These are phyloP conservation scores for Aspergillus bombycis DNA, from an alignment of 2,329 filamentous ascomycete species.

Conservation along the genomic window DNA sequence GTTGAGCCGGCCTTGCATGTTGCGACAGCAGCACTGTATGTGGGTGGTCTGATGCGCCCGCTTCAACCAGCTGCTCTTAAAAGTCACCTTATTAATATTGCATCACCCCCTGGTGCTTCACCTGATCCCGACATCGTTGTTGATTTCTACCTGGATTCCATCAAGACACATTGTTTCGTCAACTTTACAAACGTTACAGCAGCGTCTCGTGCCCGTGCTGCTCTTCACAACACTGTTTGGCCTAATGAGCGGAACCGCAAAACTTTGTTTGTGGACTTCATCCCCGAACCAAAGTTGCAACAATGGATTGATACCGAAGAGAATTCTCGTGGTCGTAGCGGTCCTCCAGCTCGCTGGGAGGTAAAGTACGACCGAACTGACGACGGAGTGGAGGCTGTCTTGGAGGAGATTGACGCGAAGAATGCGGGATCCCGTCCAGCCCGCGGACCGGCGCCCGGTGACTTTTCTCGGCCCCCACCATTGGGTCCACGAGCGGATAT, in stretches of 20 bases:
- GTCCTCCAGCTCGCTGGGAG: constrained; percentile 65
- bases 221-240: constrained; percentile 79
- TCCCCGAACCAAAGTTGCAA: constrained; percentile 72
- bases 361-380: constrained; percentile 67
- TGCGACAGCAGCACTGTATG: constrained; percentile 79
- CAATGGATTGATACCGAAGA: constrained; percentile 76
- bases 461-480: constrained; percentile 27
- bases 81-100: constrained; percentile 70
- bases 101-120: constrained; percentile 58
- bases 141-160: constrained; percentile 77
- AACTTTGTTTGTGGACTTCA: constrained; percentile 83
- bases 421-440: constrained; percentile 21
- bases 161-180: constrained; percentile 86
- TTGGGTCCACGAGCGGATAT: constrained; percentile 30
- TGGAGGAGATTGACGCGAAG: constrained; percentile 53
- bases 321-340: constrained; percentile 47
- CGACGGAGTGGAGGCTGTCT: constrained; percentile 59
- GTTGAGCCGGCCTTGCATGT: constrained; percentile 67
- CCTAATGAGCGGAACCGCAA: constrained; percentile 85
- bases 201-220: constrained; percentile 74
- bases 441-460: constrained; percentile 16
- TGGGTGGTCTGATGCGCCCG: constrained; percentile 87
- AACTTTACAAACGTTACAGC: constrained; percentile 69
- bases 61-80: constrained; percentile 70
- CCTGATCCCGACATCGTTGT: constrained; percentile 61